A percentile compares a stretch with the other conserved stretches of the same genome.
These are phyloP conservation scores for Blastobotrys terrestris DNA, from an alignment of 805 yeast genomes.

Conservation along the genomic window DNA sequence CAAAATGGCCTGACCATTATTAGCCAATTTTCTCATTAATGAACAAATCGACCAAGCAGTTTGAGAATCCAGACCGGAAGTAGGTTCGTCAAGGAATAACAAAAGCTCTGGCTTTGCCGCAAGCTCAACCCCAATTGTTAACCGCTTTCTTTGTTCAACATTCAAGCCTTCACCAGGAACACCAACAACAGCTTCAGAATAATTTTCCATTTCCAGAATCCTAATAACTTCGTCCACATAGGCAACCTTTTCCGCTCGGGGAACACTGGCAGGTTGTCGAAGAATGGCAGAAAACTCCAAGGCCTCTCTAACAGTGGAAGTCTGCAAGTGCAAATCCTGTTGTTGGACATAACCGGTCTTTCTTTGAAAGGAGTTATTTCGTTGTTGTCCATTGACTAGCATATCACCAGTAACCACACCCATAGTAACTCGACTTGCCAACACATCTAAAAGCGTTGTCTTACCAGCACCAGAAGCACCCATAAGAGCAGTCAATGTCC, in stretches of 20 bases:
- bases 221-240: constrained; percentile 63
- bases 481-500: constrained; percentile 72
- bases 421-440: constrained; percentile 62
- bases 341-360: constrained; percentile 72
- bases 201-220: constrained; percentile 55
- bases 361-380: constrained; percentile 58
- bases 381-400: constrained; percentile 56
- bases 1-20: constrained; percentile 57
- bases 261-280: constrained; percentile 53
- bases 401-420: constrained; percentile 68
- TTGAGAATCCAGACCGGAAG: constrained; percentile 64
- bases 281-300: constrained; percentile 58
- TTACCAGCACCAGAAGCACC: constrained; percentile 82
- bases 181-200: constrained; percentile 71
- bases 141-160: constrained; percentile 56
- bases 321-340: constrained; percentile 62
- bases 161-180: constrained; percentile 65
- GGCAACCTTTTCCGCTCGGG: constrained; percentile 50
- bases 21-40: constrained; percentile 52
- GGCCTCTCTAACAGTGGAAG: constrained; percentile 69
- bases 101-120: constrained; percentile 59
- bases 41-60: constrained; percentile 63
- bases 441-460: constrained; percentile 63
- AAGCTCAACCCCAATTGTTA: constrained; percentile 61
- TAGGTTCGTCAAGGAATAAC: constrained; percentile 61